phyloP scores from a whole-genome alignment of 1,284 basidiomycete species.

The Pterula multifida region DNA sequence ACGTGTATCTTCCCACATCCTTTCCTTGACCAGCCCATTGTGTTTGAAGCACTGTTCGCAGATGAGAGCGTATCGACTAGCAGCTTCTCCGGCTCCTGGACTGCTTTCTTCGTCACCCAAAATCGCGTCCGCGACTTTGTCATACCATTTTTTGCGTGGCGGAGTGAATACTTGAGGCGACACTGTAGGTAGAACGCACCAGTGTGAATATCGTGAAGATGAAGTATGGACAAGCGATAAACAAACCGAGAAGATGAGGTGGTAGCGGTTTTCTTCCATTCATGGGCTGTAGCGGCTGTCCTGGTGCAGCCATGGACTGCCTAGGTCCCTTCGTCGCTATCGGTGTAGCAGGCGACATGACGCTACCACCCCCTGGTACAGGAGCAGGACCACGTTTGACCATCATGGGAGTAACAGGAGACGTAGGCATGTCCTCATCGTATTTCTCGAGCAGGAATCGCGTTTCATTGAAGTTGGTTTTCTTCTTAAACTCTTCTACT shows the following conservation, averaged over 20 bases:
- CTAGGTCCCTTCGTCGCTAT: neutral
- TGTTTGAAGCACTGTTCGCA: constrained; percentile 89
- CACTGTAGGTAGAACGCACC: constrained; percentile 12
- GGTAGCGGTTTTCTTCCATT: neutral
- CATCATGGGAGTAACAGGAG: constrained; percentile 21
- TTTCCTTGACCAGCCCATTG: constrained; percentile 88
- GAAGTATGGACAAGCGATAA: constrained; percentile 5
- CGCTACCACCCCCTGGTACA: constrained; percentile 10
- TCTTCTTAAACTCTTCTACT: constrained; percentile 95
- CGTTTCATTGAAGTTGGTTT: constrained; percentile 91
- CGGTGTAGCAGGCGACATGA: constrained; percentile 5
- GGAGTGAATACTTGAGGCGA: constrained; percentile 35
- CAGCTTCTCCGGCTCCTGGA: constrained; percentile 22
- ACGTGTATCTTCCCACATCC: constrained; percentile 87
- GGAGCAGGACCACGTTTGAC: constrained; percentile 17
- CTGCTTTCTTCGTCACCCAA: constrained; percentile 72
- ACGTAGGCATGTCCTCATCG: constrained; percentile 40
- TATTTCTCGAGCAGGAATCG: constrained; percentile 86
- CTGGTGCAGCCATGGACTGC: neutral
- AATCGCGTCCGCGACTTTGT: constrained; percentile 78
- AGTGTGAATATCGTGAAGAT: too few relatives aligned
- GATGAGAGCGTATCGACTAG: constrained; percentile 82
- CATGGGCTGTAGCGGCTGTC: neutral
- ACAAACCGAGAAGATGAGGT: neutral
- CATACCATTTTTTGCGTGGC: constrained; percentile 76